Conservation (phyloP, 768 basidiomycete species). For the Kockovaella imperatae region DNA sequence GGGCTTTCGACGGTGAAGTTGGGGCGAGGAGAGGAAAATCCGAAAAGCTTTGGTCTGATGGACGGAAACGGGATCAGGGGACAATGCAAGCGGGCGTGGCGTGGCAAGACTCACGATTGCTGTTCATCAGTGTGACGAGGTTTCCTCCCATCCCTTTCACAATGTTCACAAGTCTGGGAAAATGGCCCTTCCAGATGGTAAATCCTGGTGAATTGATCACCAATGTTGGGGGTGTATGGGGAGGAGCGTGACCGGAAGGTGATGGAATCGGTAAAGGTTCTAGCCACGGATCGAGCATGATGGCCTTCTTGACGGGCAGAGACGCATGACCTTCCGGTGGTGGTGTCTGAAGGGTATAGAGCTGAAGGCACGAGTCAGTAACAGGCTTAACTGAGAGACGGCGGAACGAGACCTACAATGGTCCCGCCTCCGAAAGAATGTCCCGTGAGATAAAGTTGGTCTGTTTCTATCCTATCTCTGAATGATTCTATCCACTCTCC, state of each 20-base stretch:
- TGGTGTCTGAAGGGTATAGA: conserved; percentile 9
- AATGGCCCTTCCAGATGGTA: conserved; percentile 72
- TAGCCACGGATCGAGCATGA: conserved; percentile 77
- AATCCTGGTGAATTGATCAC: conserved; percentile 72
- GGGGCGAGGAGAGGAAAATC: conserved; percentile 39
- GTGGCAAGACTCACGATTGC: conserved; percentile 27
- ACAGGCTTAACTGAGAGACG: background rate
- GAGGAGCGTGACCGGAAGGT: conserved; percentile 2
- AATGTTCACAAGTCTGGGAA: conserved; percentile 53
- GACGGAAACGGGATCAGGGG: background rate
- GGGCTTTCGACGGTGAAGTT: conserved; percentile 9
- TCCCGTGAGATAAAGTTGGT: conserved; percentile 49
- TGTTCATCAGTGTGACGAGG: conserved; percentile 27
- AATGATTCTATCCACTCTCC: conserved; percentile 23
- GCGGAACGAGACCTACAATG: conserved; percentile 49
- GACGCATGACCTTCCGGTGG: conserved; percentile 15
- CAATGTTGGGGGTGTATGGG: conserved; percentile 48
- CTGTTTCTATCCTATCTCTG: conserved; percentile 34
- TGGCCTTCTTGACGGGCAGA: conserved; percentile 55
- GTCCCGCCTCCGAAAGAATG: conserved; percentile 58
- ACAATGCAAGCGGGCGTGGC: background rate
- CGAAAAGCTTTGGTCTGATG: conserved; percentile 39
- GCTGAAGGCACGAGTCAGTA: background rate
- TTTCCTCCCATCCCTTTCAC: conserved; percentile 43
- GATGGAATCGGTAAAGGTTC: conserved; percentile 60